These are phyloP conservation scores for Maudiozyma pseudohumilis DNA, from an alignment of 805 yeast species.

Conservation along the genomic window DNA sequence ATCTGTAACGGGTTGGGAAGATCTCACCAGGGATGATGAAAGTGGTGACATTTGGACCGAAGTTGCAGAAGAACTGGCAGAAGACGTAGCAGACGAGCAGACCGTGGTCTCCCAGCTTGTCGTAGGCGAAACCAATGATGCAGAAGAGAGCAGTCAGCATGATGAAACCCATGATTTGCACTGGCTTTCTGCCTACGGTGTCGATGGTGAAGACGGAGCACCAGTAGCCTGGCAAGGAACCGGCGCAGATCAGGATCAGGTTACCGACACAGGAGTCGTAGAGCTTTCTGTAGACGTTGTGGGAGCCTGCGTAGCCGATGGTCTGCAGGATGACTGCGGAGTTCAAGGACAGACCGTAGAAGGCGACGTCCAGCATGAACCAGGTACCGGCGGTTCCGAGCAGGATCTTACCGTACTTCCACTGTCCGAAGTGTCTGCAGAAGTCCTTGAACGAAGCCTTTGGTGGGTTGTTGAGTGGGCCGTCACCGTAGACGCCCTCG, in stretches of 20 bases:
- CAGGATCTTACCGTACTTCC: constrained; percentile 79
- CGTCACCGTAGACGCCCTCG: background rate
- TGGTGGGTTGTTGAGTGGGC: constrained; percentile 37
- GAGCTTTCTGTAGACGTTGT: constrained; percentile 58
- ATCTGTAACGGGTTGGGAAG: constrained; percentile 92
- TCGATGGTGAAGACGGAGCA: constrained; percentile 70
- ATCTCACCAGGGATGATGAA: constrained; percentile 86
- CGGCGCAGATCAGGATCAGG: constrained; percentile 86
- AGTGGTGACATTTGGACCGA: constrained; percentile 90
- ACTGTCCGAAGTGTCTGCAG: constrained; percentile 61
- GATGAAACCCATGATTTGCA: constrained; percentile 69
- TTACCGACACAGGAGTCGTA: constrained; percentile 85
- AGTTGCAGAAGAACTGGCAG: constrained; percentile 81
- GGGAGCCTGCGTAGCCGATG: constrained; percentile 71
- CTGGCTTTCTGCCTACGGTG: constrained; percentile 71
- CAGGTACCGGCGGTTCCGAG: constrained; percentile 87
- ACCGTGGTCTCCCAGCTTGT: constrained; percentile 57
- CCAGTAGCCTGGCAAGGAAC: constrained; percentile 94
- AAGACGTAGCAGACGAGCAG: constrained; percentile 68
- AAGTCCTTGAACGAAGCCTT: constrained; percentile 72
- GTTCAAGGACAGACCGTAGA: constrained; percentile 81
- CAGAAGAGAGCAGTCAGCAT: constrained; percentile 65
- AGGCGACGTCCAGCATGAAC: constrained; percentile 86
- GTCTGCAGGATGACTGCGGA: constrained; percentile 69
- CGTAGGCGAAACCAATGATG: constrained; percentile 75